Percentiles rank a stretch among this genome's conserved stretches.
Evolutionary conservation across 805 yeast genomes (phyloP).

Genomic region (Dipodascus albidus): DNA sequence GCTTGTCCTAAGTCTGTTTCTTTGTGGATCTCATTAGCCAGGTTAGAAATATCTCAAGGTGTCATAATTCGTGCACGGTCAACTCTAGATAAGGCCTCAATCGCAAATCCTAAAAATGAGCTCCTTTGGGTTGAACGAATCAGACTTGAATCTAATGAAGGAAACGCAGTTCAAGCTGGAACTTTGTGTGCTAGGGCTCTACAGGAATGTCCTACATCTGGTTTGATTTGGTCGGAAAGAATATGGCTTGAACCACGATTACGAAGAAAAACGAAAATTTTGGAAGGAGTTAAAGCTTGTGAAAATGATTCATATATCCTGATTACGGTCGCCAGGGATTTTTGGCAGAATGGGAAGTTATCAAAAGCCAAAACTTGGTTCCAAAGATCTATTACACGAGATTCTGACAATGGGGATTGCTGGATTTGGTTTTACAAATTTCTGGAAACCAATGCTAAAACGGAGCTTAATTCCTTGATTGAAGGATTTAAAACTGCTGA

Average conservation of each 20-base stretch:
- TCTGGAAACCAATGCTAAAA: constrained; percentile 24
- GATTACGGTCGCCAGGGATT: constrained; percentile 50
- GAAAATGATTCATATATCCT: constrained; percentile 49
- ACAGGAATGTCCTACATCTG: constrained; percentile 43
- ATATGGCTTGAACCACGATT: constrained; percentile 34
- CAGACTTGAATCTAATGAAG: constrained; percentile 40
- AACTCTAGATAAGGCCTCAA: constrained; percentile 52
- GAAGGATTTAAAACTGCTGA: constrained; percentile 32
- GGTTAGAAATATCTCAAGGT: constrained; percentile 34
- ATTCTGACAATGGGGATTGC: constrained; percentile 56
- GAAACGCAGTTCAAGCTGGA: constrained; percentile 41
- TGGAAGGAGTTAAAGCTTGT: constrained; percentile 62
- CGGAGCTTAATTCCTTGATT: constrained; percentile 29
- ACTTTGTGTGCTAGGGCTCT: constrained; percentile 48
- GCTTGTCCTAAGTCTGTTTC: constrained; percentile 31
- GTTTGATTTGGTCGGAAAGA: constrained; percentile 55
- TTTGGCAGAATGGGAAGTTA: constrained; percentile 52
- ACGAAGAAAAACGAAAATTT: constrained; percentile 45
- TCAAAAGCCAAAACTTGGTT: constrained; percentile 62
- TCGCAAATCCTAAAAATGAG: constrained; percentile 38
- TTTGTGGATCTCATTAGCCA: constrained; percentile 47
- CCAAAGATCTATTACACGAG: constrained; percentile 48
- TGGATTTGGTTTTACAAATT: constrained; percentile 57
- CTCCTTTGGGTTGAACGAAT: constrained; percentile 49
- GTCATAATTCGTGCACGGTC: constrained; percentile 55